phyloP scores from a whole-genome alignment of 2,329 filamentous ascomycete species.

The Fusarium graminum region DNA sequence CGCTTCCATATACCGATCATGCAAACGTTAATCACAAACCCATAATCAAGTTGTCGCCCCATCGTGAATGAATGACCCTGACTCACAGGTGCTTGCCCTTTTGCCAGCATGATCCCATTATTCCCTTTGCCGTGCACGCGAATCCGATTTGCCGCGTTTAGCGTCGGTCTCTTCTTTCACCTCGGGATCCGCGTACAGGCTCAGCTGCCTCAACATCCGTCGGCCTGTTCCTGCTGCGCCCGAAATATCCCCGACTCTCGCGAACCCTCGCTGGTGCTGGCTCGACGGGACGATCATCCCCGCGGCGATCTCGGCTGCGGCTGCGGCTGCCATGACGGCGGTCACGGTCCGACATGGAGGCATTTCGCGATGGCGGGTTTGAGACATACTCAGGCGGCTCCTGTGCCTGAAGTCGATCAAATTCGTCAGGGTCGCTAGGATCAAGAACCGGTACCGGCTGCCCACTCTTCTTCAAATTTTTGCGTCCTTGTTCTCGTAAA shows the following conservation, averaged over 20 bases:
- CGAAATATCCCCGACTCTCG: constrained; percentile 48
- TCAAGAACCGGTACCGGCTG: constrained; percentile 62
- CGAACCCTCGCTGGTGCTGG: constrained; percentile 50
- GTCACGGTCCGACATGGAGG: constrained; percentile 43
- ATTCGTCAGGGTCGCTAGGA: constrained; percentile 66
- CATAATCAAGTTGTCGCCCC: background rate
- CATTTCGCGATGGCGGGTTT: constrained; percentile 45
- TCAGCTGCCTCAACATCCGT: constrained; percentile 52
- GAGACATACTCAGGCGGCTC: constrained; percentile 49
- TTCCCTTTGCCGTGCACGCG: constrained; percentile 11
- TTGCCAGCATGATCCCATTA: constrained; percentile 7
- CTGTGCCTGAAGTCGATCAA: constrained; percentile 58
- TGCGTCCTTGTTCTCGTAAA: constrained; percentile 76
- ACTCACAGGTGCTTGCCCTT: constrained; percentile 40
- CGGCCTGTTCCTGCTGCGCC: constrained; percentile 48
- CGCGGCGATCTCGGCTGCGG: constrained; percentile 30
- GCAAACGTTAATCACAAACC: constrained; percentile 1
- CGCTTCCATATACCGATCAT: constrained; percentile 20
- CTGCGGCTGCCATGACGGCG: constrained; percentile 34
- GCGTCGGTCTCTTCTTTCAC: constrained; percentile 41
- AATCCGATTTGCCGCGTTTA: constrained; percentile 37
- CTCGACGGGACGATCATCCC: constrained; percentile 39
- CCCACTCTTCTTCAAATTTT: constrained; percentile 63
- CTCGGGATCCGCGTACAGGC: constrained; percentile 28
- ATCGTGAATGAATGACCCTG: constrained; percentile 32